Percentiles rank a stretch among this genome's conserved stretches.
Evolutionary conservation across 306 rosid species (phyloP).

Genomic region (Heteromeles arbutifolia): DNA sequence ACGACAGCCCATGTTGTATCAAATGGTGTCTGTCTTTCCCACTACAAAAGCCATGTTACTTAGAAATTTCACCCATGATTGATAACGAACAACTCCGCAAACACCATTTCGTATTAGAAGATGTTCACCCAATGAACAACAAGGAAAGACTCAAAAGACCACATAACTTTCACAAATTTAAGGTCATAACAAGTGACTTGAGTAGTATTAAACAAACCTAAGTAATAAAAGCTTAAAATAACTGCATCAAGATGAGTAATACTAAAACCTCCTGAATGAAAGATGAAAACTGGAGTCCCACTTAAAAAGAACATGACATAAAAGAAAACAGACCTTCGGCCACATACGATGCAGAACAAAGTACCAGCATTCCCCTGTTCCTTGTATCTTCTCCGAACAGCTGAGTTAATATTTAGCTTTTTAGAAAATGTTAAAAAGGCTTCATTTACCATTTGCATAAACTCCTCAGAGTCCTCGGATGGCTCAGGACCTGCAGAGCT

Average conservation of each 20-base stretch:
- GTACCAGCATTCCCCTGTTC: slow-evolving; percentile 84
- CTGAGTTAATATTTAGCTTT: slow-evolving; percentile 52
- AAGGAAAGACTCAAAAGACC: neutral
- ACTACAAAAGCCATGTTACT: neutral
- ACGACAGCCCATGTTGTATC: neutral
- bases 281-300: slow-evolving; percentile 37
- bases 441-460: slow-evolving; percentile 63
- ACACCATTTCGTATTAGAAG: neutral
- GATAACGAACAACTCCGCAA: neutral
- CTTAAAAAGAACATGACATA: slow-evolving; percentile 34
- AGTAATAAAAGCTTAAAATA: slow-evolving; percentile 19
- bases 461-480: slow-evolving; percentile 72
- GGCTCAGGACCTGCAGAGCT: slow-evolving; percentile 48
- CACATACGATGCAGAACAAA: slow-evolving; percentile 90
- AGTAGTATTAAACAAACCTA: slow-evolving; percentile 3
- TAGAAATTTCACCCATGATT: neutral
- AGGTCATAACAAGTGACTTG: neutral
- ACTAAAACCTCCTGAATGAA: slow-evolving; percentile 35
- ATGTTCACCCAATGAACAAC: neutral
- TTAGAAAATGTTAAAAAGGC: slow-evolving; percentile 69
- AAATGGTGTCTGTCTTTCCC: neutral
- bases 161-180: neutral
- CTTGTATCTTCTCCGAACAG: slow-evolving; percentile 65
- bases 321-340: slow-evolving; percentile 88
- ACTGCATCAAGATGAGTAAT: slow-evolving; percentile 29